Conservation (phyloP, 2,329 filamentous ascomycete genomes). For the Xylaria sp. region DNA sequence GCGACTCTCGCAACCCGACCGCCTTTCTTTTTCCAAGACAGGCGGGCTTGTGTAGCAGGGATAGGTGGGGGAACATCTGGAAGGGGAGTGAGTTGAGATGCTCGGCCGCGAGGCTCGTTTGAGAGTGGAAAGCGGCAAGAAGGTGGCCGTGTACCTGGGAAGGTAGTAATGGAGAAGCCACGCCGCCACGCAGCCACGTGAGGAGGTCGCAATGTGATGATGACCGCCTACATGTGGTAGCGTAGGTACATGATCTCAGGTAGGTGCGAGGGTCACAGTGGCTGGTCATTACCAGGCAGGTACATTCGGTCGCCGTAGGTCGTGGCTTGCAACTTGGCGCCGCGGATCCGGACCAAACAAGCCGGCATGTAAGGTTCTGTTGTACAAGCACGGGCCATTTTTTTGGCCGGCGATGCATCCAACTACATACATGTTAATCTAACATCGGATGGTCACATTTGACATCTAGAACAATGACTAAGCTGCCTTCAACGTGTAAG, state of each 20-base stretch:
- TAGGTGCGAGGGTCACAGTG: too few species aligned
- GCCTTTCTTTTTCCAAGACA: too few species aligned
- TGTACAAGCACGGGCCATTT: constrained; percentile 5
- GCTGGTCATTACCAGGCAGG: too few species aligned
- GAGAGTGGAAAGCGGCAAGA: not conserved
- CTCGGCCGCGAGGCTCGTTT: not conserved
- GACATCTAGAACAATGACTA: not conserved
- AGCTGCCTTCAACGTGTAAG: not conserved
- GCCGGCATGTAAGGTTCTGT: constrained; percentile 10
- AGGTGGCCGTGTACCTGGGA: constrained; percentile 1
- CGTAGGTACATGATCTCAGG: too few species aligned
- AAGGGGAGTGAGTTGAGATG: not conserved
- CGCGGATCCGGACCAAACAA: constrained; percentile 14
- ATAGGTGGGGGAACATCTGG: not conserved
- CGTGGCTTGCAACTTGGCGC: constrained; percentile 10
- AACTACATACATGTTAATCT: not conserved
- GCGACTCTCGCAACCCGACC: constrained; percentile 9
- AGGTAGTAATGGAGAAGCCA: too few species aligned
- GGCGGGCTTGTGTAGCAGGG: not conserved
- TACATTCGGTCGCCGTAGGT: not conserved
- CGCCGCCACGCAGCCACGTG: constrained; percentile 13
- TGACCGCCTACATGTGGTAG: too few species aligned
- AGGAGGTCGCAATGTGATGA: constrained; percentile 18
- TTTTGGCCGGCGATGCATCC: not conserved
- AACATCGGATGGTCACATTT: not conserved